A percentile compares a stretch with the other conserved stretches of the same genome.
phyloP scores from a whole-genome alignment of 2,329 filamentous ascomycete species.

The Neopestalotiopsis clavispora region DNA sequence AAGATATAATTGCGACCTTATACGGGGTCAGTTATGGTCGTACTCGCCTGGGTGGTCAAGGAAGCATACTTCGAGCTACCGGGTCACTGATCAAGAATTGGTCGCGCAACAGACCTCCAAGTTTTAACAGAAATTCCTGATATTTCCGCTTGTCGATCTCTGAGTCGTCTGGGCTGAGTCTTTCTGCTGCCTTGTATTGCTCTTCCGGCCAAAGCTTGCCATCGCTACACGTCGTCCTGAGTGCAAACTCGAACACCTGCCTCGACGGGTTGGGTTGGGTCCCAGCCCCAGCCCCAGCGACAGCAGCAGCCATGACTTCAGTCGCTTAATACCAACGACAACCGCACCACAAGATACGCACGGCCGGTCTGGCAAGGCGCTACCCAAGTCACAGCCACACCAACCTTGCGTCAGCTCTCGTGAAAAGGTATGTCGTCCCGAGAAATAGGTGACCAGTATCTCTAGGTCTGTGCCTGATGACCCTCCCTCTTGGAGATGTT shows the following conservation, averaged over 20 bases:
- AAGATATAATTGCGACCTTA: slow-evolving; percentile 19
- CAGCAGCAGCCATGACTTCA: neutral
- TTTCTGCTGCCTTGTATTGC: slow-evolving; percentile 14
- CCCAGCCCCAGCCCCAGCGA: neutral
- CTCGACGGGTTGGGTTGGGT: neutral
- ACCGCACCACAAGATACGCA: neutral
- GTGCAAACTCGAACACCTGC: slow-evolving; percentile 12
- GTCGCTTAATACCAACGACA: neutral
- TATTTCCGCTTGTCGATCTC: slow-evolving; percentile 19
- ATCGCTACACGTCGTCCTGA: slow-evolving; percentile 16
- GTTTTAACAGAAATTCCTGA: slow-evolving; percentile 18
- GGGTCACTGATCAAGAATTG: slow-evolving; percentile 18
- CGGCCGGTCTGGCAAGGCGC: no score
- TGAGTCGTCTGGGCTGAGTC: slow-evolving; percentile 10
- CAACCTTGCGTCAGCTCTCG: no score
- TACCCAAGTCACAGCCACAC: no score
- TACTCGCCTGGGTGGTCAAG: neutral
- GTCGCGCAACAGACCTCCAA: slow-evolving; percentile 20
- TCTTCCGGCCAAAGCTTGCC: slow-evolving; percentile 21
- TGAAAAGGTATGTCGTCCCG: no score
- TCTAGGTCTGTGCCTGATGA: no score
- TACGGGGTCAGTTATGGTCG: neutral
- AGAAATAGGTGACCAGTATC: no score
- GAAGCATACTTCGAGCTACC: slow-evolving; percentile 8
- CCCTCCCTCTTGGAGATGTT: no score